phyloP scores from a whole-genome alignment of 441 rosid species.

The Aleurites moluccanus region DNA sequence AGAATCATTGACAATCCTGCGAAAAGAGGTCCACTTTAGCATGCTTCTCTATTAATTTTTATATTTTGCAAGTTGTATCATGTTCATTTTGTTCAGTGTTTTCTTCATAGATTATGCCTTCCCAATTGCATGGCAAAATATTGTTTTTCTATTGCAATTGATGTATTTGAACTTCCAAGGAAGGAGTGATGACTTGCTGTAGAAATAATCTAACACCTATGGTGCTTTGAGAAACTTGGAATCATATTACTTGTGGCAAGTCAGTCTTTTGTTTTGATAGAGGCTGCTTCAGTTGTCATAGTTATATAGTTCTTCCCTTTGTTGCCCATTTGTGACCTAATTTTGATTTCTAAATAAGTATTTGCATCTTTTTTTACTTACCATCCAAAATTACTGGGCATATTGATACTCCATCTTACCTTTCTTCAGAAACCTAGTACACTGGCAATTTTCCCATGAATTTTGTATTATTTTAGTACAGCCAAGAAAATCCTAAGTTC shows the following conservation, averaged over 20 bases:
- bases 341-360: too few relatives aligned
- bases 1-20: conserved; percentile 79
- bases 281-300: too few relatives aligned
- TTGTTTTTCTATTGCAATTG: background rate
- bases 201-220: background rate
- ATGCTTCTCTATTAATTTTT: conserved; percentile 4
- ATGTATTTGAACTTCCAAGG: background rate
- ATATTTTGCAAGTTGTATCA: background rate
- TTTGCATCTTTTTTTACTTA: too few relatives aligned
- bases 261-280: too few relatives aligned
- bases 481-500: conserved; percentile 3
- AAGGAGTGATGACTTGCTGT: background rate
- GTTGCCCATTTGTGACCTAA: too few relatives aligned
- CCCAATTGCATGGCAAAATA: background rate
- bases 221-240: background rate
- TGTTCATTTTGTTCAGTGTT: conserved; percentile 1
- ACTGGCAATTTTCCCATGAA: background rate
- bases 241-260: too few relatives aligned
- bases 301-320: too few relatives aligned
- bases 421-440: background rate
- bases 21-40: conserved; percentile 59
- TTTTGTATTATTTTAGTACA: background rate
- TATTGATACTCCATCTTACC: background rate
- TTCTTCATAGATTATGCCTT: conserved; percentile 12
- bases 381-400: too few relatives aligned